Base-by-base conservation (phyloP, 768 basidiomycete genomes). In the Pluteus cervinus region DNA sequence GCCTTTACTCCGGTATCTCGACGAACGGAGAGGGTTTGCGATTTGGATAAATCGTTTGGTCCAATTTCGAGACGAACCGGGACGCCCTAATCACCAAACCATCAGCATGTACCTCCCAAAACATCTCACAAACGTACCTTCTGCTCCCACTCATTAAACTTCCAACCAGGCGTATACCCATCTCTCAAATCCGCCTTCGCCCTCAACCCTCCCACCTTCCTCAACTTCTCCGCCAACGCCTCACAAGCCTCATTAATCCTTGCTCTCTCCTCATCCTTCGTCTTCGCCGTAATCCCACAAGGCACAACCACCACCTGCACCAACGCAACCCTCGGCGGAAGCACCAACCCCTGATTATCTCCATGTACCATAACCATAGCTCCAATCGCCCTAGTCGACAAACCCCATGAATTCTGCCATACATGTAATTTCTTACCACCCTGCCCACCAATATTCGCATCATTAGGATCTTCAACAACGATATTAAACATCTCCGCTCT, bases 291-390 rank as follows among this genome's bases (percentile, higher is more conserved):
- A 52, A 99, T 79, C 29, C 96, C 96, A 44, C 88, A 92, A 3
- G 96, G 96, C 18, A 99, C 85, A 42, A 99, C 65, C 33, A 96
- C 73, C 36, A 78, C 91, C 65, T 99, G 96, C 14, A 94, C 62
- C 45, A 74, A 77, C n/a, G 96, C 94, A 23, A 99, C 94, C 7
- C 90, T 75, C 44, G 96, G 96, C n/a, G 96, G 96, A 39, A 98
- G 79, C 9, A 98, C 93, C 48, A 99, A 63, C 11, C 96, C 96
- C 54, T 96, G 88, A 58, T 99, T 91, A 59, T 99, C 96, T 23
- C 94, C 93, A 55, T 99, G 94, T 4, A 89, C 80, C 96, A 99
- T 99, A 50, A 96, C 92, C 94, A 97, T 97, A 40, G 97, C 88
- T 54, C 96, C 96, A 51, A 99, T 90, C 18, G 87, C 77, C 40